phyloP scores from a whole-genome alignment of 345 rosid genomes.

The Acer yangbiense region DNA sequence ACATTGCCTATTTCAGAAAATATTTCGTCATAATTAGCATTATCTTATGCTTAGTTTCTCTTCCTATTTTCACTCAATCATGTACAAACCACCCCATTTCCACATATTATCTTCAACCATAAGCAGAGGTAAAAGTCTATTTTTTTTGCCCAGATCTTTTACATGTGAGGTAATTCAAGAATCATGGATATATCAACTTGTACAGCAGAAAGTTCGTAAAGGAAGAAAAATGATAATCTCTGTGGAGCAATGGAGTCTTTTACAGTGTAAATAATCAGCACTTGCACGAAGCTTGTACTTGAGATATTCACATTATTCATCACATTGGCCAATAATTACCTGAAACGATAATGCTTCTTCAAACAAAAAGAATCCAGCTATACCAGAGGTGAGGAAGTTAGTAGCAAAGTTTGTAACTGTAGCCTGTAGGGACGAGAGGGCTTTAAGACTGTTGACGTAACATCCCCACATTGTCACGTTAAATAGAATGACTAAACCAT shows the following conservation, averaged over 20 bases:
- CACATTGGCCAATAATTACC: slow-evolving; percentile 34
- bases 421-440: slow-evolving; percentile 90
- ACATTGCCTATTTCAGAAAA: not conserved
- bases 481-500: slow-evolving; percentile 60
- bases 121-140: not conserved
- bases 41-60: not conserved
- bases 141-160: not conserved
- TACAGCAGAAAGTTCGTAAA: not conserved
- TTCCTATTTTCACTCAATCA: not conserved
- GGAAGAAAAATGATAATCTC: not conserved
- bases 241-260: not conserved
- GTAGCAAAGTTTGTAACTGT: slow-evolving; percentile 83
- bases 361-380: slow-evolving; percentile 80
- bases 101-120: not conserved
- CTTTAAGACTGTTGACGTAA: slow-evolving; percentile 82
- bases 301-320: not conserved
- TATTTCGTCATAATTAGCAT: not conserved
- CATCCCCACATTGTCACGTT: slow-evolving; percentile 94
- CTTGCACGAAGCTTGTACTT: not conserved
- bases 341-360: slow-evolving; percentile 54
- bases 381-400: slow-evolving; percentile 80
- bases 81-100: not conserved
- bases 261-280: not conserved
- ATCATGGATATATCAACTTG: not conserved
- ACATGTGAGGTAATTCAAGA: not conserved